Evolutionary conservation across 176 grass and related monocot species (phyloP).

Genomic region (Eleusine coracana): DNA sequence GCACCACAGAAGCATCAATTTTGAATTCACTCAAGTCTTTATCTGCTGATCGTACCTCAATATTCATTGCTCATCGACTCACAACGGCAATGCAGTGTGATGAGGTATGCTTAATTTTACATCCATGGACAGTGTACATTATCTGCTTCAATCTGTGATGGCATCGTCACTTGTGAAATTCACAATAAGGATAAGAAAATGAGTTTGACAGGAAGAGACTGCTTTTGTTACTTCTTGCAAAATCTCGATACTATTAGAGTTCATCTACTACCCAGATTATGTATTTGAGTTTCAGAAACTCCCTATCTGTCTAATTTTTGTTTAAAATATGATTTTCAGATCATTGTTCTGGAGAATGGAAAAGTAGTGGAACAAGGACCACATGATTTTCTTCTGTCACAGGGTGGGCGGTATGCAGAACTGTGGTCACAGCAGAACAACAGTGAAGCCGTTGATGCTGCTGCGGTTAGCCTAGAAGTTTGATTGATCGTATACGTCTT

Average conservation of each 20-base stretch:
- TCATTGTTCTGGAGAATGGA: constrained; percentile 91
- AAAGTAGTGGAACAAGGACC: constrained; percentile 84
- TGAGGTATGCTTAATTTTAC: constrained; percentile 56
- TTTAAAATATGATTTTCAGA: constrained; percentile 66
- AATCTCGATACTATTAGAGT: not conserved
- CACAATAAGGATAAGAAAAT: not conserved
- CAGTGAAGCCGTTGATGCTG: constrained; percentile 67
- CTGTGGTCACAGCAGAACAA: constrained; percentile 92
- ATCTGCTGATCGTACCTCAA: constrained; percentile 71
- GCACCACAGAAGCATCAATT: constrained; percentile 94
- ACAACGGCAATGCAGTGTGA: constrained; percentile 97
- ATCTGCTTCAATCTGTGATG: not conserved
- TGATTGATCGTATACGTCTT: constrained; percentile 37
- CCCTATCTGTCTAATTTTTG: not conserved
- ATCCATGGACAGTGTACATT: not conserved
- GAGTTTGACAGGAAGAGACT: constrained; percentile 23
- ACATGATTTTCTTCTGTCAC: constrained; percentile 80
- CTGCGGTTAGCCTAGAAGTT: constrained; percentile 66
- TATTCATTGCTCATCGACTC: constrained; percentile 92
- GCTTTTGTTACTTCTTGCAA: constrained; percentile 32
- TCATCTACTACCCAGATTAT: not conserved
- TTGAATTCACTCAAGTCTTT: constrained; percentile 84
- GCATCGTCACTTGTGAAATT: not conserved
- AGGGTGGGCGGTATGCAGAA: constrained; percentile 69
- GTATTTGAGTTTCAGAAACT: not conserved